phyloP scores from a whole-genome alignment of 2,329 filamentous ascomycete genomes.

The Laburnicola sp. region DNA sequence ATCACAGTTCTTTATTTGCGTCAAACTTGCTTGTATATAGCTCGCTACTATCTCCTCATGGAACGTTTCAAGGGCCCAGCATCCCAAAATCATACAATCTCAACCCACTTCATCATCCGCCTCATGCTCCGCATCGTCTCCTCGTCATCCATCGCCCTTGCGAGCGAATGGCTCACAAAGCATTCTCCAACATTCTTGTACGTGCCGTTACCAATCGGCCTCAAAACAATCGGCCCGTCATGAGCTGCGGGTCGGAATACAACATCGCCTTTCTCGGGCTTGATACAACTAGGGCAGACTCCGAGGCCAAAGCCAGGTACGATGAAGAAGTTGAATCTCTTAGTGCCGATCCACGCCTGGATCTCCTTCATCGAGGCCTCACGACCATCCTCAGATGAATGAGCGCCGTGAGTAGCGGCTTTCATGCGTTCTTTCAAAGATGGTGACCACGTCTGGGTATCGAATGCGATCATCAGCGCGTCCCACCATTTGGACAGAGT shows the following conservation, averaged over 20 bases:
- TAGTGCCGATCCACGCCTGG: background rate
- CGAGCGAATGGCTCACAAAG: background rate
- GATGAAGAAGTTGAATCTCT: constrained; percentile 1
- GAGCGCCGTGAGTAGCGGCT: background rate
- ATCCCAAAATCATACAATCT: background rate
- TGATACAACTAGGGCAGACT: background rate
- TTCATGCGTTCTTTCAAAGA: background rate
- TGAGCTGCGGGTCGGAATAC: background rate
- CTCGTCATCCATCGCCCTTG: background rate
- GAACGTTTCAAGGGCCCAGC: too few relatives aligned
- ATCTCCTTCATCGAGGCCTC: background rate
- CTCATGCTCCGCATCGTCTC: constrained; percentile 1
- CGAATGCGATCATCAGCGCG: background rate
- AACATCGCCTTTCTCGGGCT: background rate
- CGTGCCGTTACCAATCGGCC: background rate
- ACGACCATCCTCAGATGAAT: background rate
- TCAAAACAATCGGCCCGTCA: background rate
- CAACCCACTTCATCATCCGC: background rate
- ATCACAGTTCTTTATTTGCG: too few relatives aligned
- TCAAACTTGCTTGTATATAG: too few relatives aligned
- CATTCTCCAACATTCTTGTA: constrained; percentile 2
- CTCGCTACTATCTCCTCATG: too few relatives aligned
- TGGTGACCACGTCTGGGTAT: background rate
- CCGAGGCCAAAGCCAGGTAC: constrained; percentile 1
- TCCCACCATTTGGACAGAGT: background rate